phyloP scores from a whole-genome alignment of 306 rosid genomes.

The Dalbergia oliveri region DNA sequence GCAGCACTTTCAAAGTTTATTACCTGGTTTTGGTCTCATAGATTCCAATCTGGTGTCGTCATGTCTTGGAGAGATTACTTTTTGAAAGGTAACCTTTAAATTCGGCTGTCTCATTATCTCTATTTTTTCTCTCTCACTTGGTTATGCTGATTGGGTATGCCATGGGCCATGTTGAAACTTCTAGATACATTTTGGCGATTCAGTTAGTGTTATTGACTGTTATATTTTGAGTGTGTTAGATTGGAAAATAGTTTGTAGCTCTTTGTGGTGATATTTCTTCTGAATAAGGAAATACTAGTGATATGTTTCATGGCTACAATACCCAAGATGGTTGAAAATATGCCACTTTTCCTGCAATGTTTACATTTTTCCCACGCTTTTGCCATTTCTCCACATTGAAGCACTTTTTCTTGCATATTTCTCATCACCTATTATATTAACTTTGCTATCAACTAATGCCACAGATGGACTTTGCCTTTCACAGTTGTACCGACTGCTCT shows the following conservation, averaged over 20 bases:
- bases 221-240: background rate
- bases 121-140: slow-evolving; percentile 34
- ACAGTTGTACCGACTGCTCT: slow-evolving; percentile 99
- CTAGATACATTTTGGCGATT: slow-evolving; percentile 27
- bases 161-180: slow-evolving; percentile 4
- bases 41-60: slow-evolving; percentile 66
- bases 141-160: slow-evolving; percentile 24
- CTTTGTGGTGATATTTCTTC: slow-evolving; percentile 37
- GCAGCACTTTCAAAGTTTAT: slow-evolving; percentile 80
- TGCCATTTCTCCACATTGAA: slow-evolving; percentile 23
- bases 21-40: slow-evolving; percentile 89
- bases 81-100: slow-evolving; percentile 69
- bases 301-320: slow-evolving; percentile 11
- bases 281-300: background rate
- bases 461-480: slow-evolving; percentile 99
- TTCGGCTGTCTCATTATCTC: slow-evolving; percentile 21
- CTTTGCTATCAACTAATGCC: slow-evolving; percentile 97
- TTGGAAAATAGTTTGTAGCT: slow-evolving; percentile 16
- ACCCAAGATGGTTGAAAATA: slow-evolving; percentile 14
- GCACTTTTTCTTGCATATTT: slow-evolving; percentile 42
- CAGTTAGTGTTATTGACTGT: slow-evolving; percentile 6
- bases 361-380: slow-evolving; percentile 3
- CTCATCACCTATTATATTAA: slow-evolving; percentile 63
- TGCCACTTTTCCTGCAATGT: slow-evolving; percentile 23
- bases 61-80: slow-evolving; percentile 98